phyloP scores from a whole-genome alignment of 495 filamentous ascomycete species.

The Neurospora sp. region DNA sequence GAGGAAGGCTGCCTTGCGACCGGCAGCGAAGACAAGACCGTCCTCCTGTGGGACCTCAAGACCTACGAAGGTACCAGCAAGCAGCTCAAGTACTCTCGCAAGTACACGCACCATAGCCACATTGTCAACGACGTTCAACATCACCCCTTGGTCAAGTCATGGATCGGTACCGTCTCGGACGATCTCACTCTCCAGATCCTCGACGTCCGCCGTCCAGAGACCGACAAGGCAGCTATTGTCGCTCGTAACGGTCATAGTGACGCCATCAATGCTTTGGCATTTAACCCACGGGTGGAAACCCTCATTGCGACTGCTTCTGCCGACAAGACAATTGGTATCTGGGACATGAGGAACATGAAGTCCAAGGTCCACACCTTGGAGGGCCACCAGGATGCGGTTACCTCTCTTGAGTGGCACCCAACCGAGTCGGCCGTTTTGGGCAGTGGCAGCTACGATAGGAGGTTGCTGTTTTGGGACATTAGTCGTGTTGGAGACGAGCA shows the following conservation, averaged over 20 bases:
- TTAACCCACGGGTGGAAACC: slow-evolving; percentile 80
- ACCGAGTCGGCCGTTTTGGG: slow-evolving; percentile 78
- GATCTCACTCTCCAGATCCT: slow-evolving; percentile 88
- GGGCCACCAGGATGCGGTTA: slow-evolving; percentile 79
- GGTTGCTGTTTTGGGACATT: slow-evolving; percentile 94
- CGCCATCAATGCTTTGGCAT: slow-evolving; percentile 88
- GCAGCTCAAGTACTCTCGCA: slow-evolving; percentile 54
- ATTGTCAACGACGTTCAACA: slow-evolving; percentile 96
- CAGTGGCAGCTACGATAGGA: slow-evolving; percentile 81
- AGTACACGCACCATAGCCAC: slow-evolving; percentile 78
- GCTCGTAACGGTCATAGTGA: slow-evolving; percentile 66
- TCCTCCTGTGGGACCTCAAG: slow-evolving; percentile 82
- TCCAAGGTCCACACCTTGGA: slow-evolving; percentile 76
- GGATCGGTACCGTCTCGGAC: slow-evolving; percentile 91
- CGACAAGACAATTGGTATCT: slow-evolving; percentile 88
- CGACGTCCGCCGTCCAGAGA: slow-evolving; percentile 62
- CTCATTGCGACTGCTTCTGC: slow-evolving; percentile 86
- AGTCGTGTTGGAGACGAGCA: slow-evolving; percentile 88
- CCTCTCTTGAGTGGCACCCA: slow-evolving; percentile 88
- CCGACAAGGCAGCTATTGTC: slow-evolving; percentile 51
- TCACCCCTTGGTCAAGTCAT: slow-evolving; percentile 67
- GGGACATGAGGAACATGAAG: slow-evolving; percentile 86
- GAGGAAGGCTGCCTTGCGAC: slow-evolving; percentile 72
- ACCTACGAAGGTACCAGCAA: slow-evolving; percentile 54
- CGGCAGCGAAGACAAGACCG: slow-evolving; percentile 82